Base-by-base conservation (phyloP, 306 rosid species). In the Quercus agrifolia region DNA sequence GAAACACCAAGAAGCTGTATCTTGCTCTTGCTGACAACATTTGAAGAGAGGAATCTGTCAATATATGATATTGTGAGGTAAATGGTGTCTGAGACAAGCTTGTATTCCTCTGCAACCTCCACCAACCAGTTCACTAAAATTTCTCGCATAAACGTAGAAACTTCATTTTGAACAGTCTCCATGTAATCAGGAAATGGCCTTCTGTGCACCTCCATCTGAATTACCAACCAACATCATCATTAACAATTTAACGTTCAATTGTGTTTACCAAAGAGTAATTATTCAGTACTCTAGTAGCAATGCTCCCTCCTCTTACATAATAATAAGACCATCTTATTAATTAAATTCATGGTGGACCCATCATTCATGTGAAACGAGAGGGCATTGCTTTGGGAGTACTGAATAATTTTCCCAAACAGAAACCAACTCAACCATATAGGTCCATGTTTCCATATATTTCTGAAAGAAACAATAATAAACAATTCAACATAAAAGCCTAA, bases 1-100 rank as follows among this genome's bases (percentile, higher is more conserved):
- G 80, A 73, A 74, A 85, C 89, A 23, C 87, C 91, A 33, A 88
- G 83, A 61, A 88, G 89, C 78, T 88, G 91, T 14, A 88, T 80
- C 71, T 74, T 79, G 49, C 28, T 70, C 67, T 41, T 75, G 71
- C 62, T 58, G 78, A 88, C 35, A 28, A 70, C 71, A 58, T 71
- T 64, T 1, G 76, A 33, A 56, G 91, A 85, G 19, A 88, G 80
- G 79, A 73, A 85, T 59, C 87, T 79, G 81, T 88, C 89, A 19
- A 88, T 8, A 35, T 71, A 74, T 56, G 86, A 80, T n/a, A 81
- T 81, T 9, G 86, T 76, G 54, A 88, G 81, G 74, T 75, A 85
- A 18, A 88, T 20, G 20, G 91, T 83, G 81, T 85, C 91, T 3
- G 87, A 73, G 33, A 69, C 71, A 64, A 85, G 80, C 54, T 83